phyloP scores from a whole-genome alignment of 345 rosid species.

The Citrus cavaleriei region DNA sequence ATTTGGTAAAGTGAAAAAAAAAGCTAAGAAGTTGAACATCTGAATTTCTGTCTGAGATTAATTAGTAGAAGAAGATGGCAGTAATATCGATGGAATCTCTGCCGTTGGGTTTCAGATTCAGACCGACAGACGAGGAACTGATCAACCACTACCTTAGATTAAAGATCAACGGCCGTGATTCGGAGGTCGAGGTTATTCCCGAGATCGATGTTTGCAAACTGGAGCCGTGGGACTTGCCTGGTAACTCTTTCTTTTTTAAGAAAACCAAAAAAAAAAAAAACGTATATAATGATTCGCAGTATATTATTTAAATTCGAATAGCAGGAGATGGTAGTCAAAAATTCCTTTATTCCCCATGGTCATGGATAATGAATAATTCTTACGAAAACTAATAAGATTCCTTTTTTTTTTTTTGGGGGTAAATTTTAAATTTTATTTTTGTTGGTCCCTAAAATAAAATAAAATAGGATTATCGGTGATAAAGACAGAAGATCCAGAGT shows the following conservation, averaged over 20 bases:
- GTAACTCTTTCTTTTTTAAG: slow-evolving; percentile 18
- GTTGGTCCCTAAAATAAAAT: no score
- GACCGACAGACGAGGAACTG: slow-evolving; percentile 93
- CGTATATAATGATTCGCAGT: no score
- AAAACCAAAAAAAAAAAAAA: no score
- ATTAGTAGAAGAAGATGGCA: slow-evolving; percentile 21
- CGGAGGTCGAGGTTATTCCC: slow-evolving; percentile 70
- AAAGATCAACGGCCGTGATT: slow-evolving; percentile 84
- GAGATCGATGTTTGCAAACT: slow-evolving; percentile 91
- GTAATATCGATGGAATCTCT: slow-evolving; percentile 49
- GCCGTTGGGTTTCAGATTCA: slow-evolving; percentile 82
- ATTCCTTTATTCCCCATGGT: slow-evolving; percentile 4
- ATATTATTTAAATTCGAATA: no score
- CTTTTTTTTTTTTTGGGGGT: not conserved
- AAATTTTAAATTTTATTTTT: no score
- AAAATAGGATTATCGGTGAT: slow-evolving; percentile 66
- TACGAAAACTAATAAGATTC: not conserved
- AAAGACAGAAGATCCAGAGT: slow-evolving; percentile 82
- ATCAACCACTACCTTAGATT: slow-evolving; percentile 76
- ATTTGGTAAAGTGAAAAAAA: not conserved
- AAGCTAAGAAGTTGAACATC: not conserved
- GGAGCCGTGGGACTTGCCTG: slow-evolving; percentile 98
- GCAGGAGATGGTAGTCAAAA: not conserved
- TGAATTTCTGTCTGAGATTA: not conserved
- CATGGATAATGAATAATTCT: slow-evolving; percentile 10